Evolutionary conservation across 2,329 filamentous ascomycete species (phyloP).

Genomic region (Pseudogymnoascus sp.): DNA sequence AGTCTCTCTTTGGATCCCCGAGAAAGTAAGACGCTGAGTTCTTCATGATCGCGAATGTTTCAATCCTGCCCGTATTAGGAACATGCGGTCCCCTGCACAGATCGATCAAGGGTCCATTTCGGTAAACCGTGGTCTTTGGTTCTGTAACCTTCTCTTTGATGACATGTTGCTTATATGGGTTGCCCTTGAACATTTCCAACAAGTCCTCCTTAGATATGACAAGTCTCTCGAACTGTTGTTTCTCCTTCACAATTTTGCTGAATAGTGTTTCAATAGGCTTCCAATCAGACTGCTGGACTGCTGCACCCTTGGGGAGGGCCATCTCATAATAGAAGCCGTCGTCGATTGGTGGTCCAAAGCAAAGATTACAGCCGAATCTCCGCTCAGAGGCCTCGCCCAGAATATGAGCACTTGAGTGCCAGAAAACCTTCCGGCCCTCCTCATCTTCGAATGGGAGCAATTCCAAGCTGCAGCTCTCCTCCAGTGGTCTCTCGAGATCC

Average conservation of each 20-base stretch:
- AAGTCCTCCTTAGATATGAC: constrained; percentile 85
- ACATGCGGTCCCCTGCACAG: constrained; percentile 93
- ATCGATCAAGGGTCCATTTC: constrained; percentile 85
- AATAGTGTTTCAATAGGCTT: constrained; percentile 76
- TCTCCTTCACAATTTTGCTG: constrained; percentile 84
- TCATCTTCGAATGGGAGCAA: constrained; percentile 71
- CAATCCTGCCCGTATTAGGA: constrained; percentile 84
- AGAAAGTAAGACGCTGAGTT: constrained; percentile 75
- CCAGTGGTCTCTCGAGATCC: constrained; percentile 86
- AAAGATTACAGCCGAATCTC: constrained; percentile 83
- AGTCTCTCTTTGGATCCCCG: constrained; percentile 87
- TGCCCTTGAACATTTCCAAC: constrained; percentile 93
- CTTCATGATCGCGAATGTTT: constrained; percentile 91
- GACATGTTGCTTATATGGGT: constrained; percentile 97
- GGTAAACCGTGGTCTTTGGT: constrained; percentile 86
- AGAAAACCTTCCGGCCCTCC: constrained; percentile 84
- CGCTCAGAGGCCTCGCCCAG: constrained; percentile 91
- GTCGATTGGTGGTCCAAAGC: constrained; percentile 85
- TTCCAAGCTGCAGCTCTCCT: constrained; percentile 77
- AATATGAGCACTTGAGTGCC: constrained; percentile 93
- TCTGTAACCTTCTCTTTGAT: constrained; percentile 88
- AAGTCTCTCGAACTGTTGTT: constrained; percentile 87
- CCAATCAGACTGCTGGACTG: constrained; percentile 70
- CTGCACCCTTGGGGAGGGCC: constrained; percentile 63
- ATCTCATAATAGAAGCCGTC: constrained; percentile 98